Conservation (phyloP, 108 stramenopile genomes). For the Asterionellopsis glacialis region DNA sequence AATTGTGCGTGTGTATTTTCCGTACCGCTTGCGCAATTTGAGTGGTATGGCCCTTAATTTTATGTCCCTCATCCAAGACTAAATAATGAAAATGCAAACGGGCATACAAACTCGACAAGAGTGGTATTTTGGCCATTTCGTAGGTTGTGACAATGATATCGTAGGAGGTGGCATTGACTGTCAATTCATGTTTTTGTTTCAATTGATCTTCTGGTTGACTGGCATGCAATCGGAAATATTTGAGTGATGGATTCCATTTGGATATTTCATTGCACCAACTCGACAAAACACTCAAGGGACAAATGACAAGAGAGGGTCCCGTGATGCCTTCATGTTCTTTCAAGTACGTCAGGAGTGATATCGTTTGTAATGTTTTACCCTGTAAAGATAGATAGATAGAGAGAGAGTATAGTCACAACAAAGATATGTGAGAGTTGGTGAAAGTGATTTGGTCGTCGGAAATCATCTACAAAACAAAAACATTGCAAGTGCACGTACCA, state of each 20-base stretch:
- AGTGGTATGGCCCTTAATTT: conserved; percentile 57
- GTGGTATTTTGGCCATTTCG: conserved; percentile 54
- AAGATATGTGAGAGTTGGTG: background rate
- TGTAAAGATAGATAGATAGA: too few species aligned
- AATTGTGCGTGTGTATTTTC: conserved; percentile 39
- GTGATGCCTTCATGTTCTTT: conserved; percentile 42
- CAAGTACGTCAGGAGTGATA: conserved; percentile 75
- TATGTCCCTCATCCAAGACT: conserved; percentile 88
- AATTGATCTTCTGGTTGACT: conserved; percentile 29
- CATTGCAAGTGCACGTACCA: conserved; percentile 7
- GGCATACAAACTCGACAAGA: conserved; percentile 20
- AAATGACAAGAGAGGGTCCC: conserved; percentile 87
- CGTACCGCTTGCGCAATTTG: conserved; percentile 37
- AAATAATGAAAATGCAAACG: conserved; percentile 40
- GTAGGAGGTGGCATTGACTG: conserved; percentile 28
- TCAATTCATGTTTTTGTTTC: conserved; percentile 27
- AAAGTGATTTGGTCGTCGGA: background rate
- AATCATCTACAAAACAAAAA: background rate
- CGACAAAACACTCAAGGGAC: conserved; percentile 79
- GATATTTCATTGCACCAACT: conserved; percentile 82
- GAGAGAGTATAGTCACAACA: background rate
- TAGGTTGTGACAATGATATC: conserved; percentile 66
- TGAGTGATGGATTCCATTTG: conserved; percentile 75
- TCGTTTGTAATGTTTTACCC: conserved; percentile 93
- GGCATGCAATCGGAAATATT: conserved; percentile 67